phyloP scores from a whole-genome alignment of 2,329 filamentous ascomycete genomes.

The Pestalotiopsis sp. region DNA sequence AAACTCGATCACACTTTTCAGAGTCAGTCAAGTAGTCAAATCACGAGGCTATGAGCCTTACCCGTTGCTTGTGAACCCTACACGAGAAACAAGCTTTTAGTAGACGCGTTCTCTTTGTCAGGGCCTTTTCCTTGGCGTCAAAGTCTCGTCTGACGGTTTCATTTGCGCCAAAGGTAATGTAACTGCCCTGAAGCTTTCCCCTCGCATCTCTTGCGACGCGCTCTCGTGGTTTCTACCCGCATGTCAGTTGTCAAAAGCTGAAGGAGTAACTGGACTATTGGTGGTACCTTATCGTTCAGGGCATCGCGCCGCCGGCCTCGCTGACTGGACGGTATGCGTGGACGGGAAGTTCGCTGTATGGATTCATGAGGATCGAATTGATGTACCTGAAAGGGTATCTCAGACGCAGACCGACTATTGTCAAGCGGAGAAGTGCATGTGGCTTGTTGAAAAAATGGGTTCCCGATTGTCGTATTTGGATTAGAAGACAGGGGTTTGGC shows the following conservation, averaged over 20 bases:
- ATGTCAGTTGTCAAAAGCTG: no score
- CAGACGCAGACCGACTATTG: not conserved
- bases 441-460: not conserved
- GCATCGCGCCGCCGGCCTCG: not conserved
- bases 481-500: no score
- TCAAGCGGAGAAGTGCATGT: not conserved
- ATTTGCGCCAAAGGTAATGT: not conserved
- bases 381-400: accelerated
- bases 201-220: not conserved
- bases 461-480: no score
- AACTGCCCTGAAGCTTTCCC: not conserved
- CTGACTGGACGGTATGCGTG: not conserved
- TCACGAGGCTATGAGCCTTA: not conserved
- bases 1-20: not conserved
- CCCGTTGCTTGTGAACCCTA: not conserved
- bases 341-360: accelerated
- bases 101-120: not conserved
- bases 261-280: not conserved
- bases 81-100: not conserved
- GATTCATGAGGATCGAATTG: not conserved
- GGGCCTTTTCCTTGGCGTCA: not conserved
- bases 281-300: not conserved
- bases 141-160: not conserved
- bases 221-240: not conserved
- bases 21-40: not conserved